phyloP scores from a whole-genome alignment of 2,329 filamentous ascomycete genomes.

The Fusarium palustre region DNA sequence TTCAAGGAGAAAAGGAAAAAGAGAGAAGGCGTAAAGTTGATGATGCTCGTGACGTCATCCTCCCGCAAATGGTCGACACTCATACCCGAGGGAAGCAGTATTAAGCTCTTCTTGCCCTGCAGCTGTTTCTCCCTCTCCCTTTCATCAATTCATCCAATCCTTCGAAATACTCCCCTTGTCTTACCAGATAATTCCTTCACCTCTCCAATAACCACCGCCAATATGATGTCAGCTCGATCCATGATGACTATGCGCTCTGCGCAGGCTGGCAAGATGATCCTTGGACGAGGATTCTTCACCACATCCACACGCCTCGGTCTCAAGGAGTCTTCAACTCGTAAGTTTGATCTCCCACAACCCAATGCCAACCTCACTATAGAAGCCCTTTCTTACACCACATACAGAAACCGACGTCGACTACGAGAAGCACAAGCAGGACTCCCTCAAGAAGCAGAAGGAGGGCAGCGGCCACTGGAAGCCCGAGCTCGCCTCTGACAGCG shows the following conservation, averaged over 20 bases:
- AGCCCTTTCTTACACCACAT: not conserved
- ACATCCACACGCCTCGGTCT: constrained; percentile 48
- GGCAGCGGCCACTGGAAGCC: constrained; percentile 82
- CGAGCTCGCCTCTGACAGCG: constrained; percentile 81
- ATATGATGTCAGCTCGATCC: constrained; percentile 43
- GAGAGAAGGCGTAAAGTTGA: constrained; percentile 14
- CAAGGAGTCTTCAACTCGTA: constrained; percentile 55
- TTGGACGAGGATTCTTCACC: constrained; percentile 44
- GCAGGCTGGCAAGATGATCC: constrained; percentile 34
- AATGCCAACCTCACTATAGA: not conserved
- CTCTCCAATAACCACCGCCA: constrained; percentile 1
- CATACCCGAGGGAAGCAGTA: constrained; percentile 10
- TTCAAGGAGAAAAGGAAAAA: constrained; percentile 22
- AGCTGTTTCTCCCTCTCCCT: not conserved
- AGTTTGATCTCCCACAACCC: constrained; percentile 25
- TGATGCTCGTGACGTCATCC: constrained; percentile 42
- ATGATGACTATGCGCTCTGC: constrained; percentile 44
- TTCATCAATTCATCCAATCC: not conserved
- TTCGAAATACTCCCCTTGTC: not conserved
- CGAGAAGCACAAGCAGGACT: constrained; percentile 71
- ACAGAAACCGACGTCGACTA: constrained; percentile 55
- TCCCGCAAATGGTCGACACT: constrained; percentile 28
- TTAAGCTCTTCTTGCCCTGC: constrained; percentile 33
- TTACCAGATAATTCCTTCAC: not conserved
- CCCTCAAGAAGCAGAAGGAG: constrained; percentile 73